Percentiles rank a stretch among this genome's conserved stretches.
Evolutionary conservation across 257 asterid species (phyloP).

Genomic region (Fraxinus cuspidata): DNA sequence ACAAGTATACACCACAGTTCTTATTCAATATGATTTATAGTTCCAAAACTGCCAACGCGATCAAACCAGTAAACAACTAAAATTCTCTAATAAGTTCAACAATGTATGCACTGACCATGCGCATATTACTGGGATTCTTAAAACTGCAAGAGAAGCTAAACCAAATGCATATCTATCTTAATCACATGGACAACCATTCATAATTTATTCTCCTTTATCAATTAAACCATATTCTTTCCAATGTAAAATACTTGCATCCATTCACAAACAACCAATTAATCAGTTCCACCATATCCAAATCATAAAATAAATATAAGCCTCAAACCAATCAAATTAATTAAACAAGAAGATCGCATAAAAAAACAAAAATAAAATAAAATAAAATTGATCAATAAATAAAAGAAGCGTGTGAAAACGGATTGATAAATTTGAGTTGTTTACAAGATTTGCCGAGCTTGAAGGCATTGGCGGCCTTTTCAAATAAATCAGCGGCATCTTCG

Average conservation of each 20-base stretch:
- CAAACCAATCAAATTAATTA: background rate
- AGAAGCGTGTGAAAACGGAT: background rate
- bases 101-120: background rate
- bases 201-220: background rate
- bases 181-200: background rate
- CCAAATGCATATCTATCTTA: background rate
- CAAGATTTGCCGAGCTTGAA: constrained; percentile 96
- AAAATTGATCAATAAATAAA: background rate
- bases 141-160: background rate
- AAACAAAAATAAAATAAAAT: too few species aligned
- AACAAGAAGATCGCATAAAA: background rate
- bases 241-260: background rate
- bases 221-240: background rate
- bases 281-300: background rate
- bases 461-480: constrained; percentile 84
- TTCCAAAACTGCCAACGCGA: background rate
- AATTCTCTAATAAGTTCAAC: too few species aligned
- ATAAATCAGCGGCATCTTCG: constrained; percentile 90
- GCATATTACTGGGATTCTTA: background rate
- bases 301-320: background rate
- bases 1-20: too few species aligned
- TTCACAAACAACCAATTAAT: background rate
- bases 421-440: constrained; percentile 14
- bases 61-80: background rate
- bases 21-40: background rate